Conservation (phyloP, 108 stramenopile species). For the Schizochytrium sp. region DNA sequence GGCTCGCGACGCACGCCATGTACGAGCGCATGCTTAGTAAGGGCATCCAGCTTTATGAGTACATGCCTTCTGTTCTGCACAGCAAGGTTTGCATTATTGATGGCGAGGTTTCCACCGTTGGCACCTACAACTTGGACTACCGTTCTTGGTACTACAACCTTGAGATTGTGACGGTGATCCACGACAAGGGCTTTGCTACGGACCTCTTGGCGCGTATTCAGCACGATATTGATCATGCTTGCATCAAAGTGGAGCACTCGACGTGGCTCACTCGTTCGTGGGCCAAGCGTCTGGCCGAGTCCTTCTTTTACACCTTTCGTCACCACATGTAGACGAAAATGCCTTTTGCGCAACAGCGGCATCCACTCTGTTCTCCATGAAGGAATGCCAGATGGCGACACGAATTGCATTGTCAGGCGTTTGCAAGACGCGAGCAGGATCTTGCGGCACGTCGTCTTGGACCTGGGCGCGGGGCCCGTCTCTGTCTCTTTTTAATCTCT, state of each 20-base stretch:
- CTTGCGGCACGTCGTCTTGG: no score
- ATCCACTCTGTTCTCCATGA: no score
- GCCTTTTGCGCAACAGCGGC: no score
- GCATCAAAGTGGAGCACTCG: neutral
- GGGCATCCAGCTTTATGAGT: neutral
- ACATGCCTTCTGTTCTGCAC: neutral
- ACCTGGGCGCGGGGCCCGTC: no score
- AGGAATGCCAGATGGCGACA: no score
- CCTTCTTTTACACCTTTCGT: neutral
- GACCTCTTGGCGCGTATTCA: neutral
- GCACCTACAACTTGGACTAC: neutral
- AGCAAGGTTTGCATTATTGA: neutral
- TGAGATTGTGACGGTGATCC: slow-evolving; percentile 15
- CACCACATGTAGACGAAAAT: neutral
- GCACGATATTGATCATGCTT: neutral
- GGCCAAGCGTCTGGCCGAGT: neutral
- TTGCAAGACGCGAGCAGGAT: no score
- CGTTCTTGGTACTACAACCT: slow-evolving; percentile 8
- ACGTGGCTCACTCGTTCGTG: neutral
- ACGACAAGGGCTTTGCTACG: neutral
- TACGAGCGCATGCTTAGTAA: neutral
- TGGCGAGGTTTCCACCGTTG: neutral
- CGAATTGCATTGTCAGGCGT: no score
- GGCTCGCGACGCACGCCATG: neutral
- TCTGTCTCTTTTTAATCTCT: no score